Conservation (phyloP, 179 eudicot genomes). For the Beta corolliflora region DNA sequence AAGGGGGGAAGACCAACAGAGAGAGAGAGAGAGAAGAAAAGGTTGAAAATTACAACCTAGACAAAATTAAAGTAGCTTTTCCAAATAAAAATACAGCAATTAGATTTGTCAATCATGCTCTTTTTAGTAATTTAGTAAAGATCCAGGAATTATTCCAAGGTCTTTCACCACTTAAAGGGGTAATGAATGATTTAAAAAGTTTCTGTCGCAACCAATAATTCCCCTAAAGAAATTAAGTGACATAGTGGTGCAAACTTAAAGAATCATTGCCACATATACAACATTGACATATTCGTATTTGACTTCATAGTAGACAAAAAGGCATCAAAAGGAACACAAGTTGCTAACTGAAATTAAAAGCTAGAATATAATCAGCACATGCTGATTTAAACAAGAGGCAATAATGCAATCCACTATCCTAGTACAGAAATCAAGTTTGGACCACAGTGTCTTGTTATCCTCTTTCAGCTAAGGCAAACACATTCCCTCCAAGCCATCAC, state of each 20-base stretch:
- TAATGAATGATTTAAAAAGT: conserved; percentile 22
- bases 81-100: not conserved
- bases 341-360: conserved; percentile 14
- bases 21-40: too few species aligned
- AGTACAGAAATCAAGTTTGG: conserved; percentile 6
- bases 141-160: conserved; percentile 20
- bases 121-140: conserved; percentile 18
- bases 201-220: conserved; percentile 24
- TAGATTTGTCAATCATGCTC: conserved; percentile 11
- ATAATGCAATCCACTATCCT: conserved; percentile 30
- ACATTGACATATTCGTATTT: conserved; percentile 14
- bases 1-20: too few species aligned
- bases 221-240: conserved; percentile 26
- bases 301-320: conserved; percentile 28
- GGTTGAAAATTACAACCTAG: too few species aligned
- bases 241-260: conserved; percentile 36
- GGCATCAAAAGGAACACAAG: conserved; percentile 15
- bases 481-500: not conserved
- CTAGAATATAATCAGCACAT: conserved; percentile 25
- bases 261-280: conserved; percentile 27
- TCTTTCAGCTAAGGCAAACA: conserved; percentile 10
- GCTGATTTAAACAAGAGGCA: conserved; percentile 26
- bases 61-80: conserved; percentile 2
- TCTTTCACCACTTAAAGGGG: conserved; percentile 5
- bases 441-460: conserved; percentile 7